Base-by-base conservation (phyloP, 441 rosid genomes). In the Melastoma candidum region DNA sequence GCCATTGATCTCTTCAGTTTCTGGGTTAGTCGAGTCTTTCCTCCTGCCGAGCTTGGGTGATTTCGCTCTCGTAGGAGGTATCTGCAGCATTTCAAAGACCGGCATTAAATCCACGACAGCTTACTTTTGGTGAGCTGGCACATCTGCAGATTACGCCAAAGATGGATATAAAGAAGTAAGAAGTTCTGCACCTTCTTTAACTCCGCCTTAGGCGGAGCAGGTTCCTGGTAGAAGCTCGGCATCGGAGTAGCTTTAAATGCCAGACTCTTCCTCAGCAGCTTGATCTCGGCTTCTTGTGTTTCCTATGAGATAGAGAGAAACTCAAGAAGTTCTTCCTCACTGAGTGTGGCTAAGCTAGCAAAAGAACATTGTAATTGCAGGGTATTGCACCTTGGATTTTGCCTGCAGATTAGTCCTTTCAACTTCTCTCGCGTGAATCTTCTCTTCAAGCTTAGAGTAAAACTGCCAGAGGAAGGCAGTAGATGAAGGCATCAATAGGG, bases 141-240 rank as follows among this genome's bases (percentile, higher is more conserved):
- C 41, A 36, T 36, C 6, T 4, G 7, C 22, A 17, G 22, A 17
- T 17, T 17, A 17, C 22, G 22, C 22, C 22, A 10, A 48, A 22
- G 1, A 10, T 45, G 49, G 22, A 29, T 54, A 32, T 13, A 32
- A 71, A 11, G 13, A 39, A 45, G 13, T 43, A 13, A 64, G 7
- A 41, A 51, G 32, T 46, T 36, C 41, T 9, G 63, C 62, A 75
- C 99, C 96, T 93, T 93, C 77, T 89, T 93, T 54, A 93, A 72
- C 80, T 89, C 97, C 44, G 68, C 61, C 78, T 83, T 93, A 49
- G 90, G 78, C 25, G 97, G 94, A 47, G 79, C 64, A 74, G 99
- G 99, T 68, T 89, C 99, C 75, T 87, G 97, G 65, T 93, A 94
- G 81, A 94, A 94, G 74, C 73, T 83, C 13, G 99, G 97, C 97